These are phyloP conservation scores for Cordia subcordata DNA, from an alignment of 257 asterid genomes.

Conservation along the genomic window DNA sequence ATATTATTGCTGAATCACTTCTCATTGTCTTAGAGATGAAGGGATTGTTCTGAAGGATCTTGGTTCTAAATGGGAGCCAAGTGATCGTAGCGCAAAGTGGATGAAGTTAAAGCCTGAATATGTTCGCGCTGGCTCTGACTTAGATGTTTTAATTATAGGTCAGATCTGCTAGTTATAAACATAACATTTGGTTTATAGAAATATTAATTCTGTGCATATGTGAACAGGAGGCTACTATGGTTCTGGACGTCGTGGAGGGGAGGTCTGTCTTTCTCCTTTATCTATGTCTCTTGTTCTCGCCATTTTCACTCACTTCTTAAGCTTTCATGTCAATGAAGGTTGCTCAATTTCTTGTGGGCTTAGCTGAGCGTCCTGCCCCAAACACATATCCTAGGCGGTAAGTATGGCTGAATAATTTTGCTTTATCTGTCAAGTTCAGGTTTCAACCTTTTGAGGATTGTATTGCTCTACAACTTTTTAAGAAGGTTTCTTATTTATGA, in stretches of 20 bases:
- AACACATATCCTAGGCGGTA: slow-evolving; percentile 78
- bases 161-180: slow-evolving; percentile 12
- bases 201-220: slow-evolving; percentile 11
- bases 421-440: not conserved
- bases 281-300: slow-evolving; percentile 17
- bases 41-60: slow-evolving; percentile 91
- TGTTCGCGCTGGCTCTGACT: slow-evolving; percentile 84
- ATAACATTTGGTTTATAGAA: slow-evolving; percentile 10
- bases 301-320: slow-evolving; percentile 6
- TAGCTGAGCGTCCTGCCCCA: slow-evolving; percentile 78
- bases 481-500: no score
- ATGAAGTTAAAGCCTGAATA: slow-evolving; percentile 92
- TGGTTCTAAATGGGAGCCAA: slow-evolving; percentile 94
- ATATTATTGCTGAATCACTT: slow-evolving; percentile 10
- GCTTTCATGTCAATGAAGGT: slow-evolving; percentile 41
- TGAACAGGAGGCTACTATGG: slow-evolving; percentile 94
- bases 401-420: slow-evolving; percentile 19
- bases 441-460: not conserved
- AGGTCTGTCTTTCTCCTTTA: slow-evolving; percentile 42
- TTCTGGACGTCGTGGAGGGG: slow-evolving; percentile 98
- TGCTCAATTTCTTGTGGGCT: slow-evolving; percentile 91
- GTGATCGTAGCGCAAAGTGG: slow-evolving; percentile 99
- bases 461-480: no score
- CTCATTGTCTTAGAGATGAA: slow-evolving; percentile 65
- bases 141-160: slow-evolving; percentile 93